Evolutionary conservation across 106 monocot genomes (phyloP).

Genomic region (Acanthochlamys bracteata): DNA sequence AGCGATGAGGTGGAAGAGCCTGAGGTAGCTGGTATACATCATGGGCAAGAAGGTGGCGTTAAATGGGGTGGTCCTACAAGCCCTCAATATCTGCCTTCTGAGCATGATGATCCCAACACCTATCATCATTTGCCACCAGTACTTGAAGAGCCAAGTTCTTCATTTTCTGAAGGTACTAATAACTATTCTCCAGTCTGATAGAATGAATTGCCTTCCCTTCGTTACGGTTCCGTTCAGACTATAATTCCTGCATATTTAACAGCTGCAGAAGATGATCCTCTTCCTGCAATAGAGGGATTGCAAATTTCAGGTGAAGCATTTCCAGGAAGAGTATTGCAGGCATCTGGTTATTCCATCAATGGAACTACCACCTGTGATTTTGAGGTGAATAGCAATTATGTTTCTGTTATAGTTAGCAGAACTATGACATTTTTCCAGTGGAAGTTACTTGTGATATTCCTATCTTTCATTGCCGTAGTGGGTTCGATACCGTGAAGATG

Average conservation of each 20-base stretch:
- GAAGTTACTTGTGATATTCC: background rate
- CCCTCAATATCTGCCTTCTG: too few species aligned
- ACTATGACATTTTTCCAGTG: background rate
- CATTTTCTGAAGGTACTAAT: constrained; percentile 88
- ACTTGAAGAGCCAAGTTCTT: constrained; percentile 87
- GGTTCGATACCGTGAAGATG: constrained; percentile 73
- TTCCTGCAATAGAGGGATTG: constrained; percentile 86
- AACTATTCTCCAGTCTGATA: background rate
- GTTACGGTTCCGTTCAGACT: background rate
- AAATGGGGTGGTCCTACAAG: too few species aligned
- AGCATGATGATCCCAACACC: constrained; percentile 35
- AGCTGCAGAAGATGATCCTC: constrained; percentile 96
- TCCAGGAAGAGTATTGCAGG: constrained; percentile 87
- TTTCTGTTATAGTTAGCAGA: background rate
- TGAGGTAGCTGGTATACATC: too few species aligned
- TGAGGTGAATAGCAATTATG: constrained; percentile 41
- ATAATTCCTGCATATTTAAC: constrained; percentile 4
- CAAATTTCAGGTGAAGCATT: constrained; percentile 93
- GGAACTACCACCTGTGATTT: constrained; percentile 97
- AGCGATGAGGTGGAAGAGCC: constrained; percentile 15
- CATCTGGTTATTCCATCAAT: constrained; percentile 80
- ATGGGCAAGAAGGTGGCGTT: too few species aligned
- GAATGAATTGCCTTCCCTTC: background rate
- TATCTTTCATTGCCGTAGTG: constrained; percentile 33
- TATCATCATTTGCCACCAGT: constrained; percentile 86